Evolutionary conservation across 2,329 filamentous ascomycete species (phyloP).

Genomic region (Penicillium sp.): DNA sequence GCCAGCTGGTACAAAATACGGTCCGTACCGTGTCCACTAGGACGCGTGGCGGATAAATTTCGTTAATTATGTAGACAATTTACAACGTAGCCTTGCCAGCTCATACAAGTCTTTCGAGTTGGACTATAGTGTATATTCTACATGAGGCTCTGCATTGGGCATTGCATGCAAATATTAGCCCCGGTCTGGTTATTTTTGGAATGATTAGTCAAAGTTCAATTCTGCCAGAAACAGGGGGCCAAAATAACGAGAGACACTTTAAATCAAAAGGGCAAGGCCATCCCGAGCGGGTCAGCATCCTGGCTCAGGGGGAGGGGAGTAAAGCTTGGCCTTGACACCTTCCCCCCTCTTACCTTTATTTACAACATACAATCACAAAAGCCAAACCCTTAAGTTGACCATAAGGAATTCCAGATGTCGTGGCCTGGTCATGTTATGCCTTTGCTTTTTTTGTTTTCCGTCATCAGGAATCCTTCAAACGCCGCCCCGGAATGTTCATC

Average conservation of each 20-base stretch:
- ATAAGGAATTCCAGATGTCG: background rate
- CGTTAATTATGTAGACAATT: background rate
- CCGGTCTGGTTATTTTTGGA: background rate
- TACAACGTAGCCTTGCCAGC: background rate
- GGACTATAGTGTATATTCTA: background rate
- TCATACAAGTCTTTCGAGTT: background rate
- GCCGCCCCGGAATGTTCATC: constrained; percentile 19
- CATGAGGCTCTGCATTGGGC: background rate
- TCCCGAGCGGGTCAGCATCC: constrained; percentile 3
- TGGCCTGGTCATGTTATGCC: background rate
- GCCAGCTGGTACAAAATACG: background rate
- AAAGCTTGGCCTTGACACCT: constrained; percentile 18
- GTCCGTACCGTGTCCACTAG: constrained; percentile 3
- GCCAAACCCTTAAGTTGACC: background rate
- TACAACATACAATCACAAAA: background rate
- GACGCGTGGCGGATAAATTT: constrained; percentile 16
- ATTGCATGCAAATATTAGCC: background rate
- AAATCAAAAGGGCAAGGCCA: background rate
- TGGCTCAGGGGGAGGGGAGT: constrained; percentile 4
- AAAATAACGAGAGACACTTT: background rate
- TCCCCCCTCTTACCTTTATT: background rate
- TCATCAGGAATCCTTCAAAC: constrained; percentile 19
- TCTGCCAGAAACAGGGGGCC: background rate
- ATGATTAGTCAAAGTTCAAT: background rate
- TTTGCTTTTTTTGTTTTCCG: background rate